Conservation (phyloP, 805 yeast species). For the Myxozyma lipomycoides region DNA sequence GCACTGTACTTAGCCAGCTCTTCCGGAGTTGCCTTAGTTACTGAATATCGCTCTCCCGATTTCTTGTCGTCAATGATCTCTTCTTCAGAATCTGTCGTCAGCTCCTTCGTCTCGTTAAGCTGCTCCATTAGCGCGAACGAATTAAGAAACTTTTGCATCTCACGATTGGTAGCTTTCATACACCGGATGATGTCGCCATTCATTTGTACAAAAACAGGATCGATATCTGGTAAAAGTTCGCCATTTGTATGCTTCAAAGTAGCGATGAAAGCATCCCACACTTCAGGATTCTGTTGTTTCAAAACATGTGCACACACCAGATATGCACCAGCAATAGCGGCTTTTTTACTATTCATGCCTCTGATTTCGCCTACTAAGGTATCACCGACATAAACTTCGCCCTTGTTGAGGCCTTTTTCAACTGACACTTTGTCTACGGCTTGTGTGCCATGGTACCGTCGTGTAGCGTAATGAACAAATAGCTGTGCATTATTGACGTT, state of each 20-base stretch:
- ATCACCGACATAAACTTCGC: slow-evolving; percentile 10
- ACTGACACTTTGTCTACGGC: slow-evolving; percentile 5
- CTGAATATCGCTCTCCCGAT: not conserved
- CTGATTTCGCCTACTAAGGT: slow-evolving; percentile 13
- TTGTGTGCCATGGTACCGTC: not conserved
- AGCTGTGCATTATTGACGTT: not conserved
- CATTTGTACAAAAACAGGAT: slow-evolving; percentile 7
- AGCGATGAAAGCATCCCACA: slow-evolving; percentile 5
- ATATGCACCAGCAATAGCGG: slow-evolving; percentile 12
- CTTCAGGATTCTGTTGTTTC: slow-evolving; percentile 1
- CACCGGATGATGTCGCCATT: slow-evolving; percentile 2
- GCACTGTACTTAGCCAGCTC: not conserved
- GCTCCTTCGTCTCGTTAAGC: not conserved
- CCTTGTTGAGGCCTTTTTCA: slow-evolving; percentile 4
- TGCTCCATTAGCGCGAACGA: not conserved
- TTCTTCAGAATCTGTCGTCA: not conserved
- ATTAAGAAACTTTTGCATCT: slow-evolving; percentile 2
- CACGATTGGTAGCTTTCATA: slow-evolving; percentile 6
- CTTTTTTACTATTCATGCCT: slow-evolving; percentile 12
- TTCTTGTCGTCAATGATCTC: not conserved
- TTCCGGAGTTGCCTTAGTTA: not conserved
- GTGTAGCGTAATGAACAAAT: not conserved
- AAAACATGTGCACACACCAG: slow-evolving; percentile 13
- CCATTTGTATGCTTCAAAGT: slow-evolving; percentile 13
- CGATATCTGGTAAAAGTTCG: slow-evolving; percentile 1